phyloP scores from a whole-genome alignment of 2,329 filamentous ascomycete genomes.

The Claviceps citrina region DNA sequence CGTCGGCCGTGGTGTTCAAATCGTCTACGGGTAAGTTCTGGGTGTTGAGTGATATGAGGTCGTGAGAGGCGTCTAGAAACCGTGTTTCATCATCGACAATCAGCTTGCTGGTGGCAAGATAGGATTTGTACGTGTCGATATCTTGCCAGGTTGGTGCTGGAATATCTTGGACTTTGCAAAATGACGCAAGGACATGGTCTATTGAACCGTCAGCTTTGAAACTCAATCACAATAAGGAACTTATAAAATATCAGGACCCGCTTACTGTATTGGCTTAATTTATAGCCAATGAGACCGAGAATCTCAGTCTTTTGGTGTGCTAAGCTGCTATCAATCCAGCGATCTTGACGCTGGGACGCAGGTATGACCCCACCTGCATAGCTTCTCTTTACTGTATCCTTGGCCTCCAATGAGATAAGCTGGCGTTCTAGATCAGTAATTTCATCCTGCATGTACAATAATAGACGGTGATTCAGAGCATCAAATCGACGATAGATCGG shows the following conservation, averaged over 20 bases:
- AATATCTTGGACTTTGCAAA: slow-evolving; percentile 34
- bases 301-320: slow-evolving; percentile 46
- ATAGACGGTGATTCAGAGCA: slow-evolving; percentile 62
- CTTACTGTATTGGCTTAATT: slow-evolving; percentile 54
- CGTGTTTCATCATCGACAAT: slow-evolving; percentile 43
- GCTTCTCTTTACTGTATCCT: slow-evolving; percentile 33
- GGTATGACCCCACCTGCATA: slow-evolving; percentile 31
- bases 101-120: slow-evolving; percentile 37
- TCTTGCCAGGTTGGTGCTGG: slow-evolving; percentile 34
- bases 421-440: slow-evolving; percentile 68
- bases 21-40: slow-evolving; percentile 4
- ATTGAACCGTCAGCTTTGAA: slow-evolving; percentile 5
- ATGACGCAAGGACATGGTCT: slow-evolving; percentile 47
- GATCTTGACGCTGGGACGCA: slow-evolving; percentile 44
- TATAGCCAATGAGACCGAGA: slow-evolving; percentile 47
- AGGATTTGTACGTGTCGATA: slow-evolving; percentile 30
- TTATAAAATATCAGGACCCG: background rate
- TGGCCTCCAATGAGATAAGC: slow-evolving; percentile 50
- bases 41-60: slow-evolving; percentile 31
- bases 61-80: slow-evolving; percentile 40
- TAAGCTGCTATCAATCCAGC: slow-evolving; percentile 37
- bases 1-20: slow-evolving; percentile 9
- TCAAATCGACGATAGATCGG: slow-evolving; percentile 77
- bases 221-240: background rate
- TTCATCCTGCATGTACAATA: slow-evolving; percentile 77